Evolutionary conservation across 352 stramenopile genomes (phyloP), one percentile per base, ranked within the genome.

Genomic region (Phytopythium aichiense): DNA sequence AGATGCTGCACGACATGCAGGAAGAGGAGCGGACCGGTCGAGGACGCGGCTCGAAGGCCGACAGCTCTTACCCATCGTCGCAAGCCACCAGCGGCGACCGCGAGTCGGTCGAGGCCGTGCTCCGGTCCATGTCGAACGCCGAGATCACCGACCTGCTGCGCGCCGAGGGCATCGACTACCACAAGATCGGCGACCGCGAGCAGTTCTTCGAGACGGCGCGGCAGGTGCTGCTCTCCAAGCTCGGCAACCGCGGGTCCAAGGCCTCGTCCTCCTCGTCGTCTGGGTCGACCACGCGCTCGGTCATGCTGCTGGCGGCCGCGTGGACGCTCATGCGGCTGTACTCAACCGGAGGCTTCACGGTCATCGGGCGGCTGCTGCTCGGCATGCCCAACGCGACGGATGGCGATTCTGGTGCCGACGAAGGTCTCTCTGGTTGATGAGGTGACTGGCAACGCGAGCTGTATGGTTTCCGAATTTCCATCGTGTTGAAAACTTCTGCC

Each of bases 1-100:
- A 88, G 63, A 92, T 93, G 79, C 67, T 95, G 20, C 72, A 89
- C 42, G 77, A 95, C 37, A 72, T 94, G 16, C 87, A 94, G 71
- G 72, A 88, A 25, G 79, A 91, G 28, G 78, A 93, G 56, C 71
- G 72, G 9, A 65, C 54, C 35, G 79, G 87, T 56, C 35, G n/a
- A 28, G 25, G 18, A 35, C 1, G 4, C 52, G 15, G 46, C 46
- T 18, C 46, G 7, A 13, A n/a, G 13, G 18, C 46, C 0, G 25
- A 33, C 22, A 4, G 15, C 15, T 45, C 22, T 67, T 58, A 28
- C 35, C 64, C 58, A 57, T 59, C 63, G 25, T 46, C 50, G 30
- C 56, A 61, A 73, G 28, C 40, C 48, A 11, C 45, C 12, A 35
- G 1, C 13, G 8, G 12, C 25, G 46, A 53, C 43, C 33, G 60